A percentile compares a stretch with the other conserved stretches of the same genome.
Conservation (phyloP, 2,329 filamentous ascomycete species). For the Eutypella sp. region DNA sequence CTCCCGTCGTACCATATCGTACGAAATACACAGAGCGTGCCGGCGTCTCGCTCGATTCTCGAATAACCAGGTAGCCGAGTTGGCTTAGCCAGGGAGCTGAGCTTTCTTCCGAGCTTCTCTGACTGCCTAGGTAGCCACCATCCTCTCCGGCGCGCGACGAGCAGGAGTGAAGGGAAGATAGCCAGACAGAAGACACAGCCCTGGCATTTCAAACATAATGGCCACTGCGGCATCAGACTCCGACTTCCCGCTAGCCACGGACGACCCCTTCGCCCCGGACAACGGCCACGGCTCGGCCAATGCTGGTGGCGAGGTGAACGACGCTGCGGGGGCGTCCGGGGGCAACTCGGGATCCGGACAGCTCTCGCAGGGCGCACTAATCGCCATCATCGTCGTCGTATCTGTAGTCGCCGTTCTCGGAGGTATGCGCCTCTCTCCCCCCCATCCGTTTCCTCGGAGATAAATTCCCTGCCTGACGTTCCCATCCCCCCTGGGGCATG, state of each 20-base stretch:
- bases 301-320: constrained; percentile 37
- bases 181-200: too few relatives aligned
- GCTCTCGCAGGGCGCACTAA: constrained; percentile 63
- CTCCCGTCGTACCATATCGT: constrained; percentile 14
- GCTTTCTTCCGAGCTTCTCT: too few relatives aligned
- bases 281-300: constrained; percentile 27
- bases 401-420: constrained; percentile 62
- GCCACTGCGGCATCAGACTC: constrained; percentile 30
- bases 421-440: constrained; percentile 44
- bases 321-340: constrained; percentile 62
- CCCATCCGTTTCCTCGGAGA: constrained; percentile 1
- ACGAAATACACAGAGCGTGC: constrained; percentile 15
- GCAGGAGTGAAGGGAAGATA: too few relatives aligned
- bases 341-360: constrained; percentile 53
- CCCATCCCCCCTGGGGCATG: too few relatives aligned
- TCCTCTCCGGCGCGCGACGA: too few relatives aligned
- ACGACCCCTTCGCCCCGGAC: constrained; percentile 30
- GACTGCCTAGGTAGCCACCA: too few relatives aligned
- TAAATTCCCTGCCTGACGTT: too few relatives aligned
- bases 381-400: constrained; percentile 72
- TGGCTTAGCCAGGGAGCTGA: too few relatives aligned
- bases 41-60: constrained; percentile 8
- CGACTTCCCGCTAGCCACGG: constrained; percentile 30
- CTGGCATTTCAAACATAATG: too few relatives aligned
- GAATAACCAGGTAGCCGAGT: too few relatives aligned